Base-by-base conservation (phyloP, 768 basidiomycete genomes). In the Panellus pusillus region DNA sequence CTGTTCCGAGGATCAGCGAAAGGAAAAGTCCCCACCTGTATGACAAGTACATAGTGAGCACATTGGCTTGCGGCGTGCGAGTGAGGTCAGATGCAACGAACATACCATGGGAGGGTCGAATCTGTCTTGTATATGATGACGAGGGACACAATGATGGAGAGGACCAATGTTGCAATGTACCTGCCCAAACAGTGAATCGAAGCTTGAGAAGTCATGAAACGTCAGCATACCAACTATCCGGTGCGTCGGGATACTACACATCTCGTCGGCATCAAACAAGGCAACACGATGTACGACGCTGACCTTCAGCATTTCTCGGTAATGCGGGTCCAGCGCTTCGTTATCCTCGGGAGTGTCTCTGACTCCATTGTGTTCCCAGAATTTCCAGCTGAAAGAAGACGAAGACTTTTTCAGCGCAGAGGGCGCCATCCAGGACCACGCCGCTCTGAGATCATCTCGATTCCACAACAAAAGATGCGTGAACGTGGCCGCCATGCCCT, bases 181-280 rank as follows among this genome's bases (percentile, higher is more conserved):
- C 57, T 58, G 17, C 14, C 20, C 28, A 72, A 69, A 35, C 74
- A 54, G 9, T 70, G 63, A 42, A 73, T 68, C 32, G 73, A 67
- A 60, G 79, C 70, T 6, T 79, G 68, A 18, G 74, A 61, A 8
- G 65, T 45, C 2, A n/a, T n/a, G n/a, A 80, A 67, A n/a, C 74
- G 68, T n/a, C 68, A 63, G 2, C 56, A 50, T 80, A 82, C 82
- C 82, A 83, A 61, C 76, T 80, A 68, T 76, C 79, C 0, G 81
- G 82, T 4, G 74, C 77, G 62, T 84, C 81, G 12, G 79, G 69
- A 65, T 85, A 84, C 72, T 74, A 52, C 27, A 47, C 12, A 39
- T 31, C 17, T 24, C 17, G 9, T 46, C 8, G 29, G 27, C 27
- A 45, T 15, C 20, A 40, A 17, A 20, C 11, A 7, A 24, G 11